These are phyloP conservation scores for Lasiosphaeria hispida DNA, from an alignment of 495 filamentous ascomycete genomes.

Conservation along the genomic window DNA sequence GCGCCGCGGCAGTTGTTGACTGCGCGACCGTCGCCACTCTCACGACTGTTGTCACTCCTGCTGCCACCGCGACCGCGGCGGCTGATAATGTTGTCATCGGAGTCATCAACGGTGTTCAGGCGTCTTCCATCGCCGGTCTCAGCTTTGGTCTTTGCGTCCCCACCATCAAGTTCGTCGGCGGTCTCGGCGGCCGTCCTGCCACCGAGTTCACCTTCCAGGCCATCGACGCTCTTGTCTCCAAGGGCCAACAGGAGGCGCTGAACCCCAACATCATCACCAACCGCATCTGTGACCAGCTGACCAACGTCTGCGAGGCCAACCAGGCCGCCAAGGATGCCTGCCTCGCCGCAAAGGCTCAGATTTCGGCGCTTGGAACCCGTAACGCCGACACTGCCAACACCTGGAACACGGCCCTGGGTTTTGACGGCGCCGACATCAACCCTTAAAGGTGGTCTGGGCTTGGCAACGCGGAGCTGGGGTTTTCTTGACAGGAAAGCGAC, in stretches of 20 bases:
- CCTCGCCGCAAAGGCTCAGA: slow-evolving; percentile 40
- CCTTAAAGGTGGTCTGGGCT: too few species aligned
- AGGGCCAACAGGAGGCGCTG: slow-evolving; percentile 53
- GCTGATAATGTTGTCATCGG: too few species aligned
- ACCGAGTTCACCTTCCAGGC: slow-evolving; percentile 56
- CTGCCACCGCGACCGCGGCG: not conserved
- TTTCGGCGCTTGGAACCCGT: slow-evolving; percentile 35
- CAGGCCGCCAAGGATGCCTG: slow-evolving; percentile 50
- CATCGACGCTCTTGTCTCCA: slow-evolving; percentile 43
- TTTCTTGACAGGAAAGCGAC: too few species aligned
- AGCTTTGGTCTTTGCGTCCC: slow-evolving; percentile 55
- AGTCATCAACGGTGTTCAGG: too few species aligned
- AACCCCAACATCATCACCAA: slow-evolving; percentile 67
- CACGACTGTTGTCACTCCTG: slow-evolving; percentile 9
- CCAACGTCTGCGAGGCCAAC: slow-evolving; percentile 56
- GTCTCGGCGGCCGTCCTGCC: slow-evolving; percentile 43
- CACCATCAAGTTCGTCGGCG: slow-evolving; percentile 53
- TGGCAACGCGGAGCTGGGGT: too few species aligned
- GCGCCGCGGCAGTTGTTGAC: slow-evolving; percentile 1
- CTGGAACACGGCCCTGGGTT: too few species aligned
- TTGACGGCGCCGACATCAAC: too few species aligned
- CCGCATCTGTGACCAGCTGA: slow-evolving; percentile 61
- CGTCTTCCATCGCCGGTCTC: slow-evolving; percentile 24
- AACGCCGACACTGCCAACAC: too few species aligned
- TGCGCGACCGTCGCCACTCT: slow-evolving; percentile 9